Conservation (phyloP, 1,284 basidiomycete species). For the Xerocomus tenax region DNA sequence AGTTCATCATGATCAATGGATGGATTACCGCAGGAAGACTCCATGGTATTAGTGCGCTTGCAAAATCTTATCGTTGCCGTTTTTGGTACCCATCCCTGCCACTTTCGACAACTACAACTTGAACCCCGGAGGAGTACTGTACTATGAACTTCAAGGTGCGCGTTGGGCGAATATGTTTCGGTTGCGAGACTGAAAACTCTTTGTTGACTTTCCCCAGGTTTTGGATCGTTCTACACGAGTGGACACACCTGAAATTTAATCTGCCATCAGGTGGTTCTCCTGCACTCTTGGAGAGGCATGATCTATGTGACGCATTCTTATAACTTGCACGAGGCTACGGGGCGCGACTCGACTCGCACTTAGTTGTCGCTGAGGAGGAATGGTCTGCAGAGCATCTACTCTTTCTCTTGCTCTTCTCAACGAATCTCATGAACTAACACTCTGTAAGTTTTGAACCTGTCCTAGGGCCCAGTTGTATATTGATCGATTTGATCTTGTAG, state of each 20-base stretch:
- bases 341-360: not conserved
- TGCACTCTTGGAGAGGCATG: not conserved
- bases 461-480: not conserved
- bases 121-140: too few relatives aligned
- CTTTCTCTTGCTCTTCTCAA: not conserved
- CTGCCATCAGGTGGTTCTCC: not conserved
- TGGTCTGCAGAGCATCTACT: not conserved
- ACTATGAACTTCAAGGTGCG: not conserved
- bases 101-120: too few relatives aligned
- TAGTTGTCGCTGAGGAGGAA: not conserved
- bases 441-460: slow-evolving; percentile 7
- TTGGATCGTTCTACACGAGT: not conserved
- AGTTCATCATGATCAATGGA: slow-evolving; percentile 45
- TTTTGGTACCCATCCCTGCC: slow-evolving; percentile 3
- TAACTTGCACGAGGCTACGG: not conserved
- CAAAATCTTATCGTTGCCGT: slow-evolving; percentile 10
- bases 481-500: not conserved
- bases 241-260: too few relatives aligned
- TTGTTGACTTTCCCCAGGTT: not conserved
- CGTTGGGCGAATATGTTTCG: not conserved
- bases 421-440: not conserved
- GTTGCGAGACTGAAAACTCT: not conserved
- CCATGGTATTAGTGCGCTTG: slow-evolving; percentile 13
- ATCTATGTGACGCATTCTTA: not conserved
- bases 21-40: slow-evolving; percentile 56